phyloP scores from a whole-genome alignment of 2,329 filamentous ascomycete genomes.

The Penicillium sp. region DNA sequence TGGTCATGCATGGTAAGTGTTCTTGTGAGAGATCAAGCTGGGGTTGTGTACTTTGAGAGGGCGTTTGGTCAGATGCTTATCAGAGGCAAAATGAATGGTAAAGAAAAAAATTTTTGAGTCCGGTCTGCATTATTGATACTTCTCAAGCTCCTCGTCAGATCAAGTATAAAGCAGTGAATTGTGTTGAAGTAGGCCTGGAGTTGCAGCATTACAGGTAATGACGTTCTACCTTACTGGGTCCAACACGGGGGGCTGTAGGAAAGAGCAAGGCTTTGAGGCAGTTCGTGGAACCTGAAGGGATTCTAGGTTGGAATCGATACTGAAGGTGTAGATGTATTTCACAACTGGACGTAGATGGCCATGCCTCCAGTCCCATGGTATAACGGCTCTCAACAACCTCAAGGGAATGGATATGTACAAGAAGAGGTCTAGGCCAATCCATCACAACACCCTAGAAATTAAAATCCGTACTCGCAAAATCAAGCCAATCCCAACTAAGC shows the following conservation, averaged over 20 bases:
- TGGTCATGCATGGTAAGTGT: slow-evolving; percentile 3
- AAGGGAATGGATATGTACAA: background rate
- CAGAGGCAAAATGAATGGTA: no score
- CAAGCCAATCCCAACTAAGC: slow-evolving; percentile 60
- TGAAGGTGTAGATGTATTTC: background rate
- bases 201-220: background rate
- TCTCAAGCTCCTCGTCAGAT: background rate
- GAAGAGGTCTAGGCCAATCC: no score
- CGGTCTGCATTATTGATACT: background rate
- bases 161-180: background rate
- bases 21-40: no score
- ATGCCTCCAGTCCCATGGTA: background rate
- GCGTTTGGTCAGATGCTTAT: background rate
- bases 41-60: background rate
- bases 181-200: background rate
- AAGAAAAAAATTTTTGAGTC: no score
- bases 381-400: background rate
- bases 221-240: background rate
- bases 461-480: slow-evolving; percentile 41
- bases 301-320: background rate
- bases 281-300: no score
- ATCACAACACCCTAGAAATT: slow-evolving; percentile 19
- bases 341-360: background rate
- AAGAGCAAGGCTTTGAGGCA: background rate
- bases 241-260: background rate